Conservation (phyloP, 2,329 filamentous ascomycete species). For the Cercospora berteroae region DNA sequence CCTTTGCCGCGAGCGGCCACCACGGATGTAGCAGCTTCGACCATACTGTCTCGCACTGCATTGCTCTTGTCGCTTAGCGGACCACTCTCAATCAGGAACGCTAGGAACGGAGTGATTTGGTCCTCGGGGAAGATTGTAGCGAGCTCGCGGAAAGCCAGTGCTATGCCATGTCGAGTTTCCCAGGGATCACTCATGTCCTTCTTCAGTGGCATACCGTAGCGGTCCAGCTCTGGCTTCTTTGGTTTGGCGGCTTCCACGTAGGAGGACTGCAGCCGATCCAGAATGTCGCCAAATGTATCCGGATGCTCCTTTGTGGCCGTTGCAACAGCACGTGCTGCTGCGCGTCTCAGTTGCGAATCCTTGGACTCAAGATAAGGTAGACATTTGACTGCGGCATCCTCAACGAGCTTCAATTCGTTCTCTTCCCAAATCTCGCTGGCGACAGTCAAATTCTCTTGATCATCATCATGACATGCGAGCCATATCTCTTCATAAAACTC, state of each 20-base stretch:
- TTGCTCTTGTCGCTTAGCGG: conserved; percentile 80
- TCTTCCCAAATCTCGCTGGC: conserved; percentile 93
- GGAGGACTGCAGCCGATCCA: conserved; percentile 64
- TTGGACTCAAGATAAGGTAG: conserved; percentile 76
- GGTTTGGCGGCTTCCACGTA: conserved; percentile 82
- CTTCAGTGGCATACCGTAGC: conserved; percentile 92
- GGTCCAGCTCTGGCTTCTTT: conserved; percentile 77
- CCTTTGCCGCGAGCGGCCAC: conserved; percentile 78
- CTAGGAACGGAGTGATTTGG: conserved; percentile 73
- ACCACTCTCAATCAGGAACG: conserved; percentile 80
- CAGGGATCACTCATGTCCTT: conserved; percentile 83
- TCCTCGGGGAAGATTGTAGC: conserved; percentile 65
- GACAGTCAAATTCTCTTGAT: conserved; percentile 79
- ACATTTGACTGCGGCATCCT: conserved; percentile 60
- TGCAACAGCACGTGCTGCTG: conserved; percentile 77
- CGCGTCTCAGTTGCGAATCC: conserved; percentile 77
- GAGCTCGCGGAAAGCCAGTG: conserved; percentile 80
- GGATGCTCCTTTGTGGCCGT: conserved; percentile 65
- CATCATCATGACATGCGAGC: conserved; percentile 88
- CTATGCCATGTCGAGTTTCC: conserved; percentile 87
- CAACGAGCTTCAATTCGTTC: conserved; percentile 70
- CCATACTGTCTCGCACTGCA: conserved; percentile 81
- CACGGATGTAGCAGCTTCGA: conserved; percentile 79
- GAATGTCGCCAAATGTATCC: conserved; percentile 59
- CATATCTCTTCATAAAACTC: conserved; percentile 87